Base-by-base conservation (phyloP, 495 filamentous ascomycete species). In the Neurospora sp. region DNA sequence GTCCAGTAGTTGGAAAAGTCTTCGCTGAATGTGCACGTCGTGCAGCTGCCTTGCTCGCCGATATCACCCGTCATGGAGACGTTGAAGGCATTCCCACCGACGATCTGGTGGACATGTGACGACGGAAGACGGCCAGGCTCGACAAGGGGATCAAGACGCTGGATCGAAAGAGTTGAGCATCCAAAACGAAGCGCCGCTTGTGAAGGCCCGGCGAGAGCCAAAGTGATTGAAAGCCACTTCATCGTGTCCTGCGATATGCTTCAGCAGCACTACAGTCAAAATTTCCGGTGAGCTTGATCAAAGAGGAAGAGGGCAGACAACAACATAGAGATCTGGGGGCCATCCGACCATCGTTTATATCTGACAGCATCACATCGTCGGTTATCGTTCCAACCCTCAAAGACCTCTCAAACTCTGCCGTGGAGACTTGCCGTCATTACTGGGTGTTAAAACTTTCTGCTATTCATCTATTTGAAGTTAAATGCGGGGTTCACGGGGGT, bases 81-180 rank as follows among this genome's bases (percentile, higher is more conserved):
- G 73, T 85, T 84, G 79, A 86, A 86, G 39, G 80, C 82, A 80
- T 86, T 84, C 38, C 85, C 85, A 39, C 85, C 85, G 1, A 85
- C 83, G 20, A 86, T 83, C 70, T 85, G 84, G 73, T 86, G 85
- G 46, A 86, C 79, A 73, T 86, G 85, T 7, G 85, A 74, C 18
- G 84, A 83, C 8, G 83, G 82, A 27, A 75, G 75, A 38, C 74
- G 73, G 54, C 80, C 82, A 14, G 82, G 82, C 77, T 84, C 80
- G 71, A 84, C 85, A 41, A 84, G 73, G n/a, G 84, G 83, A 72
- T 83, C 83, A 39, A 86, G 75, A 16, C 84, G 82, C 72, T 86
- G 84, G 70, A 86, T 77, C 38, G 80, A 82, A 59, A 86, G 77
- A 4, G 79, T 83, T 27, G 83, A 82, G 75, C 84, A 86, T 72